Conservation (phyloP, 1,284 basidiomycete species). For the Cryptococcus jaspeensis region DNA sequence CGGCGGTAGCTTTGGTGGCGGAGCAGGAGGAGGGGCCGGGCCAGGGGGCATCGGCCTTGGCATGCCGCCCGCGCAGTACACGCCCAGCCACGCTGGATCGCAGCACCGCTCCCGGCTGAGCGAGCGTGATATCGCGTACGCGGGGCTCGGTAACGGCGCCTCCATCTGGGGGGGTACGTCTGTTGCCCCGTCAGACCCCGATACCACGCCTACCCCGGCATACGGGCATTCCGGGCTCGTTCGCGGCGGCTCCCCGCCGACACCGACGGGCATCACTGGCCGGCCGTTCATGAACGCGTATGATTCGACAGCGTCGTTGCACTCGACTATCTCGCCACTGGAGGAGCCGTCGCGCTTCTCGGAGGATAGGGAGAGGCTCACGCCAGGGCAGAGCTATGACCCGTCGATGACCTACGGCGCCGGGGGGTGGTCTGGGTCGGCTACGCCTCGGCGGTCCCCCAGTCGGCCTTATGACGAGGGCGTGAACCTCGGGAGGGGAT, state of each 20-base stretch:
- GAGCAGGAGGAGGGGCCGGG: neutral
- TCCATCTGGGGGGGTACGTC: slow-evolving; percentile 8
- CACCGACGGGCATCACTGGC: neutral
- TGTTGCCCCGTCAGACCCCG: too few species aligned
- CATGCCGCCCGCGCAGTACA: neutral
- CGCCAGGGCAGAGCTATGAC: slow-evolving; percentile 8
- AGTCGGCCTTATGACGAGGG: slow-evolving; percentile 8
- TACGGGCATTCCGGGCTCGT: too few species aligned
- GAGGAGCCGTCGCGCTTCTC: neutral
- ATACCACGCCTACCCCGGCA: too few species aligned
- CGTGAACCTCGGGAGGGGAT: slow-evolving; percentile 21
- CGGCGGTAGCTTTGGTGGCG: too few species aligned
- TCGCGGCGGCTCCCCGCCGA: neutral
- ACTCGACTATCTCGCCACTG: slow-evolving; percentile 1
- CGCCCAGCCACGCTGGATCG: slow-evolving; percentile 7
- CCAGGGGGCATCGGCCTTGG: slow-evolving; percentile 2
- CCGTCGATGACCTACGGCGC: neutral
- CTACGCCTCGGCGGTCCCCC: slow-evolving; percentile 5
- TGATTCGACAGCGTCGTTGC: neutral
- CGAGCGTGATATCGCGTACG: slow-evolving; percentile 15
- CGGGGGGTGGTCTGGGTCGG: neutral
- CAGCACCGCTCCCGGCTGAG: slow-evolving; percentile 6
- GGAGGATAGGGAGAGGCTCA: slow-evolving; percentile 13
- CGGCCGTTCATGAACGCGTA: neutral
- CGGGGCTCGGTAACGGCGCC: neutral